Percentiles rank a stretch among this genome's conserved stretches.
phyloP scores from a whole-genome alignment of 805 yeast genomes.

The Babjeviella inositovora region DNA sequence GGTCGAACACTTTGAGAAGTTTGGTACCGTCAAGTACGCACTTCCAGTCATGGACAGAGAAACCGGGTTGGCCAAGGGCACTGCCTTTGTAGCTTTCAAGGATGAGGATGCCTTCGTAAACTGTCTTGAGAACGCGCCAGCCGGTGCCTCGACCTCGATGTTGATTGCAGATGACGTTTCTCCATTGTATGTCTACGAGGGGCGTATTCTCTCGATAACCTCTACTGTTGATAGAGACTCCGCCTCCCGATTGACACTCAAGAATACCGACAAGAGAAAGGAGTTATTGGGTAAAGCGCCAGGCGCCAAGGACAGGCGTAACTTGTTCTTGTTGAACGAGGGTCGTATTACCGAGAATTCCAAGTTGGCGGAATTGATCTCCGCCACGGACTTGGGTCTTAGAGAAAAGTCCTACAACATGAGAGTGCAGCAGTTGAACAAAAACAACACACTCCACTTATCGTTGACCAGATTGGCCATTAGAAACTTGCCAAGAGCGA shows the following conservation, averaged over 20 bases:
- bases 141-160: conserved; percentile 39
- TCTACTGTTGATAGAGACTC: conserved; percentile 79
- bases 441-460: conserved; percentile 81
- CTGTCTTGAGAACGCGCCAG: conserved; percentile 72
- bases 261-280: conserved; percentile 56
- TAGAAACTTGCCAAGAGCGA: conserved; percentile 83
- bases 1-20: conserved; percentile 60
- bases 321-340: conserved; percentile 76
- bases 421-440: conserved; percentile 79
- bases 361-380: conserved; percentile 52
- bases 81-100: conserved; percentile 85
- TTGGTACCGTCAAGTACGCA: conserved; percentile 86
- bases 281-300: conserved; percentile 71
- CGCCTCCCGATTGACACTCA: conserved; percentile 60
- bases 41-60: conserved; percentile 80
- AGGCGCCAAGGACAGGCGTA: conserved; percentile 69
- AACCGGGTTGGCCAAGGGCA: conserved; percentile 81
- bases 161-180: conserved; percentile 87
- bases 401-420: conserved; percentile 78
- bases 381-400: conserved; percentile 65
- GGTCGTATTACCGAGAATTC: conserved; percentile 80
- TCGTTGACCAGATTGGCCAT: conserved; percentile 93
- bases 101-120: conserved; percentile 42
- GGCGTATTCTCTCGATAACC: conserved; percentile 72
- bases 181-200: conserved; percentile 80